A percentile compares a stretch with the other conserved stretches of the same genome.
Evolutionary conservation across 352 stramenopile genomes (phyloP).

Genomic region (Phytophthora gonapodyides): DNA sequence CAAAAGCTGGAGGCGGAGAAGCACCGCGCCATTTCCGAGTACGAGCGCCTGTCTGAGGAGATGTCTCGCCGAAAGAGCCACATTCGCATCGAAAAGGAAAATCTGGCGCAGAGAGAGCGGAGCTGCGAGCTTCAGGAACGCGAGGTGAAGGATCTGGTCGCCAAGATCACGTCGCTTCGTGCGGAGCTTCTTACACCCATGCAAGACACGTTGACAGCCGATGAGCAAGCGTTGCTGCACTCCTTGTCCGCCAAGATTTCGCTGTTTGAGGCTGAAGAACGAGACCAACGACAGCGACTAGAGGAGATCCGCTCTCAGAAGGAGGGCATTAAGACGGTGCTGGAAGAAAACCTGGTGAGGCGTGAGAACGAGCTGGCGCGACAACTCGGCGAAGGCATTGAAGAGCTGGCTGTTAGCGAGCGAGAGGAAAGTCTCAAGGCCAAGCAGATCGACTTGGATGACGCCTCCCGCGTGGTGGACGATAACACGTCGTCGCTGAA

Average conservation of each 20-base stretch:
- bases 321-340: conserved; percentile 87
- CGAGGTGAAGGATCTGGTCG: conserved; percentile 66
- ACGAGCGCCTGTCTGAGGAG: conserved; percentile 84
- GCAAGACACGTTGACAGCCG: conserved; percentile 64
- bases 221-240: conserved; percentile 60
- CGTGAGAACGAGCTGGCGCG: conserved; percentile 71
- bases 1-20: conserved; percentile 85
- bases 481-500: conserved; percentile 68
- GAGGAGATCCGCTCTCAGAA: conserved; percentile 91
- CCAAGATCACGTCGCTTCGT: conserved; percentile 55
- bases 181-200: conserved; percentile 76
- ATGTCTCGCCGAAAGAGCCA: conserved; percentile 77
- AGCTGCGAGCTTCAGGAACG: conserved; percentile 61
- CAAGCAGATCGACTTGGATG: conserved; percentile 90
- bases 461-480: conserved; percentile 73
- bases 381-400: conserved; percentile 67
- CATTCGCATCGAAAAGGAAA: conserved; percentile 67
- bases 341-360: conserved; percentile 93
- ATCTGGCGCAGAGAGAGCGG: conserved; percentile 54
- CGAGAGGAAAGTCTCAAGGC: conserved; percentile 79
- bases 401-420: conserved; percentile 61
- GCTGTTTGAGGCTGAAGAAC: conserved; percentile 86
- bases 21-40: conserved; percentile 67
- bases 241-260: conserved; percentile 71
- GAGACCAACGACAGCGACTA: conserved; percentile 75